Base-by-base conservation (phyloP, 371 early-diverging fungal genomes). In the Haplosporangium sp. region DNA sequence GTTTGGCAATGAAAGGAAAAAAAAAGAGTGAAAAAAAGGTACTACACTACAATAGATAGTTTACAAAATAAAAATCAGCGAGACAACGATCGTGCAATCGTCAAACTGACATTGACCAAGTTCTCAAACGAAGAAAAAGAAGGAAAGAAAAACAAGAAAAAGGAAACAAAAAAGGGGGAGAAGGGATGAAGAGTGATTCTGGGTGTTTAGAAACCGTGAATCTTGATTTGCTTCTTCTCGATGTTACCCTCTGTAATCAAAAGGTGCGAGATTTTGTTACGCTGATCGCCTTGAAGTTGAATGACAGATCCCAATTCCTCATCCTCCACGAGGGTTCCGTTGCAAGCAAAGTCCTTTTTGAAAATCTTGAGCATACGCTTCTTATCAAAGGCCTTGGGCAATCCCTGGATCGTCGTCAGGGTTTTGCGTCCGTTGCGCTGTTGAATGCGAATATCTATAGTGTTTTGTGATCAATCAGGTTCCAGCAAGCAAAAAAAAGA, bases 391-490 rank as follows among this genome's bases (percentile, higher is more conserved):
- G 94, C 90, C 47, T 85, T 86, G 71, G 96, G 95, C 51, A 98
- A 88, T 43, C 97, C 98, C 83, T 95, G 94, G 41, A 97, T 88
- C 42, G 98, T 96, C 7, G 99, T 98, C 74, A 96, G 82, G 47
- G 97, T 95, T 88, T 99, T 99, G 82, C 96, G 90, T 65, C 98
- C 97, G 86, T 96, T 97, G 76, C 99, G 94, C 84, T 96, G 98
- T 84, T 97, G 97, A 74, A 98, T 94, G 83, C 99, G 96, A 77
- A 98, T 94, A 84, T 98, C 94, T 94, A 52, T 48, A 18, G 20
- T 38, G 53, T 50, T 50, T 36, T 16, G n/a, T 11, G 40, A 21
- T 29, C 1, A 55, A 16, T 37, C 16, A 53, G 16, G 11, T 16
- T 6, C 16, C 45, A 45, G 45, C 11, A 13, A 13, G 43, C 43